Base-by-base conservation (phyloP, 257 asterid species). In the Scutellaria galericulata region DNA sequence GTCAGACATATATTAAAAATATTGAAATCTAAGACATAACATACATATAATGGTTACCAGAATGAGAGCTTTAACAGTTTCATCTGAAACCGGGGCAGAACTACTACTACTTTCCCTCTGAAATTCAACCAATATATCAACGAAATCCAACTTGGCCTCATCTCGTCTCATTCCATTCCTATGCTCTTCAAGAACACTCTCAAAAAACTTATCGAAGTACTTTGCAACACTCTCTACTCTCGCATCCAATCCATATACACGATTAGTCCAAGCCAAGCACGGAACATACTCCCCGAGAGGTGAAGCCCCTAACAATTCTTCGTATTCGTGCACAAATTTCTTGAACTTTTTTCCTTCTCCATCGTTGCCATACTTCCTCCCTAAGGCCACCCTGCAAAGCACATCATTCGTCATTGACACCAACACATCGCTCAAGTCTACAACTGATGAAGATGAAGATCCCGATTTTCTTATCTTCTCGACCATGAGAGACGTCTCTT, bases 81-180 rank as follows among this genome's bases (percentile, higher is more conserved):
- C 82, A 0, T 35, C 53, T 1, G 54, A 79, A 12, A 81, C 14
- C 6, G 63, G 71, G 55, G 57, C 52, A 18, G 72, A 18, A 10
- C 54, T 55, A 13, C 9, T 45, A n/a, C 37, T 6, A 7, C 35
- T 41, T 9, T 79, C 75, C 15, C 70, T 64, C 39, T 78, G 77
- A 78, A 71, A 14, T 8, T 81, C 72, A 47, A 84, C 75, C 78
- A 86, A 72, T 24, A 80, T 79, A 60, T 86, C 87, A 4, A 86
- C 82, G 27, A 86, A 83, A 6, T 82, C 78, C 46, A 0, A 11
- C 46, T 14, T 7, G 18, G 1, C 15, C 1, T 11, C 10, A 10
- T 12, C 56, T 5, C 9, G 1, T 20, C 54, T 12, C 35, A 6
- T 3, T 2, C 41, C 55, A 18, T 3, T 2, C 27, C 65, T 55